Percentiles rank a stretch among this genome's conserved stretches.
Evolutionary conservation across 257 asterid genomes (phyloP).

Genomic region (Solanum chmielewskii): DNA sequence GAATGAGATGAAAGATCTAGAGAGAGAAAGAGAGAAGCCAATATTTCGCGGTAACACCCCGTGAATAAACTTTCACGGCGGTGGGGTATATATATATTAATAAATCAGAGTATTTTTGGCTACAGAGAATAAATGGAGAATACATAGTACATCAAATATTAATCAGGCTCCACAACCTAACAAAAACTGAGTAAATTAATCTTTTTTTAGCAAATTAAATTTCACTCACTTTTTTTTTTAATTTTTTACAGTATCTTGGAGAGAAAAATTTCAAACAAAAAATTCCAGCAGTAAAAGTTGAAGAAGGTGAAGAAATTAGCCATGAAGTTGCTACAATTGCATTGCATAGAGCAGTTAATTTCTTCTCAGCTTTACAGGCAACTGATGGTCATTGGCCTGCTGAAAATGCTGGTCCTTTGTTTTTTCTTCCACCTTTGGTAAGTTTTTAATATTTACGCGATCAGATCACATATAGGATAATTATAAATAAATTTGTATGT

Average conservation of each 20-base stretch:
- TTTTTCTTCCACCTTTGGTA: conserved; percentile 80
- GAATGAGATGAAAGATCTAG: too few species aligned
- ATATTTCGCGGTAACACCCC: too few species aligned
- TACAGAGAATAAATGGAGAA: too few species aligned
- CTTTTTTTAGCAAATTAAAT: neutral
- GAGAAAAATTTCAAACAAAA: conserved; percentile 65
- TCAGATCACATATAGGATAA: neutral
- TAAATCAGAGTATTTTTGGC: too few species aligned
- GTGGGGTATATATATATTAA: too few species aligned
- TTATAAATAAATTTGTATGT: neutral
- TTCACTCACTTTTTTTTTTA: neutral
- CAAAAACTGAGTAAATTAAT: neutral
- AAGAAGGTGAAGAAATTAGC: conserved; percentile 58
- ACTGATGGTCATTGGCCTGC: conserved; percentile 91
- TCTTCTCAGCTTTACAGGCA: conserved; percentile 79
- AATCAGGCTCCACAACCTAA: too few species aligned
- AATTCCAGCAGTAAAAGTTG: conserved; percentile 56
- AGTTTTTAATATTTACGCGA: neutral
- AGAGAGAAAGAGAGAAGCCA: too few species aligned
- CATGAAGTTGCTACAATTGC: conserved; percentile 45
- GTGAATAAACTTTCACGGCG: too few species aligned
- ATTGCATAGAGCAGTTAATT: conserved; percentile 48
- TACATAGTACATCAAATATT: too few species aligned
- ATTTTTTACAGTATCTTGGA: conserved; percentile 37
- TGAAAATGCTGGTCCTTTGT: conserved; percentile 75